Evolutionary conservation across 441 rosid species (phyloP).

Genomic region (Erodium texanum): DNA sequence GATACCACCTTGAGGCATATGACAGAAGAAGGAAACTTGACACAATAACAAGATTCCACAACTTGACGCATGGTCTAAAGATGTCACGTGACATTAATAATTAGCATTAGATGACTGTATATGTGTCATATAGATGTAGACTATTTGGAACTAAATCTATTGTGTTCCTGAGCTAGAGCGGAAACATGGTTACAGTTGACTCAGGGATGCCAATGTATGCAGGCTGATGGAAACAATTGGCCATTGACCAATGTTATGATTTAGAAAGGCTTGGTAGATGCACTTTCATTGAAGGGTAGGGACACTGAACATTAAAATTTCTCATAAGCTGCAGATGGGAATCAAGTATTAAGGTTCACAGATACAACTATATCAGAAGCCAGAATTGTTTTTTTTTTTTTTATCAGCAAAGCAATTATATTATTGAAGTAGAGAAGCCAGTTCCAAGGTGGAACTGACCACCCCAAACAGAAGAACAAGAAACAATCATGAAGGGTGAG

Average conservation of each 20-base stretch:
- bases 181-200: not conserved
- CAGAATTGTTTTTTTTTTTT: too few relatives aligned
- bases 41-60: constrained; percentile 1
- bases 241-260: not conserved
- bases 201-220: not conserved
- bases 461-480: too few relatives aligned
- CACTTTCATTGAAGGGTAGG: constrained; percentile 7
- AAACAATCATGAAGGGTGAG: too few relatives aligned
- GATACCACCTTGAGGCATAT: constrained; percentile 11
- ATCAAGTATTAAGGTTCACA: constrained; percentile 7
- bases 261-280: not conserved
- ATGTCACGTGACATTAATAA: not conserved
- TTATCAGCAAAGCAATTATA: too few relatives aligned
- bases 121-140: not conserved
- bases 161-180: not conserved
- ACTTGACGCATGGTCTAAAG: not conserved
- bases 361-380: not conserved
- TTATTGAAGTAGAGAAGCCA: too few relatives aligned
- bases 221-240: not conserved
- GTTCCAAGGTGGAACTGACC: too few relatives aligned
- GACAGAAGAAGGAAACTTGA: constrained; percentile 16
- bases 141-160: not conserved
- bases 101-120: not conserved
- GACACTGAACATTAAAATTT: not conserved
- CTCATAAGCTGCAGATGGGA: not conserved